These are phyloP conservation scores for Pontederia paniculata DNA, from an alignment of 176 grass and related monocot genomes.

Conservation along the genomic window DNA sequence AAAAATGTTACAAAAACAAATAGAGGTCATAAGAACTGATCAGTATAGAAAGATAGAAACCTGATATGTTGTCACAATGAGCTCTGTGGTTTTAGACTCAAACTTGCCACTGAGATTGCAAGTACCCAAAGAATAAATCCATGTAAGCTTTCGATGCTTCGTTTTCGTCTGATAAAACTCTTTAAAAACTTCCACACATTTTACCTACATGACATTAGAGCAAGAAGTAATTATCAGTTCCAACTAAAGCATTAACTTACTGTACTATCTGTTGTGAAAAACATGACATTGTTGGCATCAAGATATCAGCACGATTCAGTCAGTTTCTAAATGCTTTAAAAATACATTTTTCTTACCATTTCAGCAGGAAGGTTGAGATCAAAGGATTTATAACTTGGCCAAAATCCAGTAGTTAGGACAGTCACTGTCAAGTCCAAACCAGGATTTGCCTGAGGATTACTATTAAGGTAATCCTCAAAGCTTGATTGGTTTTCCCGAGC, in stretches of 20 bases:
- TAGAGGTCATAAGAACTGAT: background rate
- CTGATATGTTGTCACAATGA: slow-evolving; percentile 98
- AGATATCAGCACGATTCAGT: background rate
- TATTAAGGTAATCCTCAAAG: slow-evolving; percentile 70
- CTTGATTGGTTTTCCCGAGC: slow-evolving; percentile 79
- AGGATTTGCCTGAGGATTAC: slow-evolving; percentile 42
- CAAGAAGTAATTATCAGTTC: background rate
- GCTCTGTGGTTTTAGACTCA: slow-evolving; percentile 68
- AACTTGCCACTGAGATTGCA: slow-evolving; percentile 89
- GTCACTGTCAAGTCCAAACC: slow-evolving; percentile 89
- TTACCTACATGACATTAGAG: slow-evolving; percentile 39
- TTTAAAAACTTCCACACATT: slow-evolving; percentile 94
- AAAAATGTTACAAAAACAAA: background rate
- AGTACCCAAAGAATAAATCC: slow-evolving; percentile 98
- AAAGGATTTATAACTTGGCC: slow-evolving; percentile 97
- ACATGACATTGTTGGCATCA: too few species aligned
- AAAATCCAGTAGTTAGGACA: slow-evolving; percentile 92
- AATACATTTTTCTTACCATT: slow-evolving; percentile 43
- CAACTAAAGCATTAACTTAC: background rate
- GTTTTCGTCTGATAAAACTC: slow-evolving; percentile 94
- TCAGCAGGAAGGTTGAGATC: slow-evolving; percentile 95
- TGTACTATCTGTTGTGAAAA: background rate
- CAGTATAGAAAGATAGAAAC: slow-evolving; percentile 10
- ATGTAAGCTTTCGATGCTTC: slow-evolving; percentile 92
- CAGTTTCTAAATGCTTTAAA: background rate